Evolutionary conservation across 2,329 filamentous ascomycete genomes (phyloP).

Genomic region (Lecanicillium sp.): DNA sequence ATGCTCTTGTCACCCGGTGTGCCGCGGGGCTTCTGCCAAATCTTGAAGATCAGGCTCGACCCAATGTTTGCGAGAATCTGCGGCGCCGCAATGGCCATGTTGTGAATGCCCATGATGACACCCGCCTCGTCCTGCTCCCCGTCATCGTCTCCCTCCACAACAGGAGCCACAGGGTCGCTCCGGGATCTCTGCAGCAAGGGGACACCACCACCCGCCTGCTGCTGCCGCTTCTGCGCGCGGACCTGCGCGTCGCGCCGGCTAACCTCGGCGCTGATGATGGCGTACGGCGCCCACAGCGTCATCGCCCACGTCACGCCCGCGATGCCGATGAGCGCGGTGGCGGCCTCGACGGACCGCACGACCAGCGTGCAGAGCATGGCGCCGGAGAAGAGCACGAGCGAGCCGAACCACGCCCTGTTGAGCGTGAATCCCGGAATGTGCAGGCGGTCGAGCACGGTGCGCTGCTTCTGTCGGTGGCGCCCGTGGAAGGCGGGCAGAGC

Average conservation of each 20-base stretch:
- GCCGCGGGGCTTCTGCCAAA: constrained; percentile 81
- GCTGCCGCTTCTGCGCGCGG: constrained; percentile 32
- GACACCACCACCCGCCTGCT: constrained; percentile 9
- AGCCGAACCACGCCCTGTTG: constrained; percentile 78
- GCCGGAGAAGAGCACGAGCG: constrained; percentile 74
- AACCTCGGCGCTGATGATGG: constrained; percentile 90
- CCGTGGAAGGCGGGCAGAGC: constrained; percentile 15
- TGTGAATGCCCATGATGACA: constrained; percentile 90
- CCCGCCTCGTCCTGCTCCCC: constrained; percentile 71
- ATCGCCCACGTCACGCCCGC: constrained; percentile 90
- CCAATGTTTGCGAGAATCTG: constrained; percentile 86
- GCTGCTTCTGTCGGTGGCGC: constrained; percentile 28
- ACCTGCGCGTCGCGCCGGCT: constrained; percentile 65
- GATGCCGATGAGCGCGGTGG: constrained; percentile 70
- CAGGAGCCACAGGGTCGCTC: background rate
- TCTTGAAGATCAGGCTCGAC: constrained; percentile 76
- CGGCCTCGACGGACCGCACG: constrained; percentile 63
- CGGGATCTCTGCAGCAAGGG: background rate
- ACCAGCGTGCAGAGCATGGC: constrained; percentile 82
- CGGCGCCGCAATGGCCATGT: constrained; percentile 86
- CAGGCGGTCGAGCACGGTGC: constrained; percentile 51
- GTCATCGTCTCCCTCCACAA: constrained; percentile 37
- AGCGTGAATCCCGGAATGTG: constrained; percentile 81
- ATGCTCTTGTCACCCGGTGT: constrained; percentile 81
- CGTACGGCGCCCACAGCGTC: constrained; percentile 91